These are phyloP conservation scores for Colletotrichum sidae DNA, from an alignment of 2,329 filamentous ascomycete genomes.

Conservation along the genomic window DNA sequence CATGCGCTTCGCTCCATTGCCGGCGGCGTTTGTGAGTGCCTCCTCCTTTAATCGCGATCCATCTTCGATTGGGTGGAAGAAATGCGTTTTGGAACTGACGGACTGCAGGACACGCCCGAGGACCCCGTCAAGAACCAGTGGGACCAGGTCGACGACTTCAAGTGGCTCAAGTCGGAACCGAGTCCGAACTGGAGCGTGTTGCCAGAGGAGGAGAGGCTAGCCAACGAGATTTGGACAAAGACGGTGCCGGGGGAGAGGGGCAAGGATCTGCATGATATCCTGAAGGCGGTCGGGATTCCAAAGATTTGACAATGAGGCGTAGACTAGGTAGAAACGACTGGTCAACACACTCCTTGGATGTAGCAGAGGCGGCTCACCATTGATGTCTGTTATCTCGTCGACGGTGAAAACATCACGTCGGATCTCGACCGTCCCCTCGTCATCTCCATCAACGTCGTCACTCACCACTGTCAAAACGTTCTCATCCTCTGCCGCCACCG, in stretches of 20 bases:
- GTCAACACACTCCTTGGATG: too few species aligned
- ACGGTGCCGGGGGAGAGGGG: constrained; percentile 73
- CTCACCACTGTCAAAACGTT: too few species aligned
- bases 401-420: too few species aligned
- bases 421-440: too few species aligned
- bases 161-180: constrained; percentile 88
- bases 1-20: constrained; percentile 84
- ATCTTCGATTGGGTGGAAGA: background rate
- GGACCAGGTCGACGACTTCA: constrained; percentile 96
- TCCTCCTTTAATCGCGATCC: rapidly evolving
- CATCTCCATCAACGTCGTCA: too few species aligned
- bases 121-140: constrained; percentile 73
- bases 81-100: constrained; percentile 14
- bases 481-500: too few species aligned
- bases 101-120: constrained; percentile 42
- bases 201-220: constrained; percentile 67
- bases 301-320: constrained; percentile 16
- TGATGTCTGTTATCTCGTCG: too few species aligned
- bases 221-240: constrained; percentile 75
- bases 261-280: constrained; percentile 72
- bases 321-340: too few species aligned
- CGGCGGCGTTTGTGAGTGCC: constrained; percentile 72
- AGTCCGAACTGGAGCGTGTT: constrained; percentile 91
- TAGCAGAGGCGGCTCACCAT: too few species aligned
- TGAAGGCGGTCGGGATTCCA: constrained; percentile 63